Percentiles rank a stretch among this genome's conserved stretches.
These are phyloP conservation scores for Scutellaria minor DNA, from an alignment of 257 asterid genomes.

Conservation along the genomic window DNA sequence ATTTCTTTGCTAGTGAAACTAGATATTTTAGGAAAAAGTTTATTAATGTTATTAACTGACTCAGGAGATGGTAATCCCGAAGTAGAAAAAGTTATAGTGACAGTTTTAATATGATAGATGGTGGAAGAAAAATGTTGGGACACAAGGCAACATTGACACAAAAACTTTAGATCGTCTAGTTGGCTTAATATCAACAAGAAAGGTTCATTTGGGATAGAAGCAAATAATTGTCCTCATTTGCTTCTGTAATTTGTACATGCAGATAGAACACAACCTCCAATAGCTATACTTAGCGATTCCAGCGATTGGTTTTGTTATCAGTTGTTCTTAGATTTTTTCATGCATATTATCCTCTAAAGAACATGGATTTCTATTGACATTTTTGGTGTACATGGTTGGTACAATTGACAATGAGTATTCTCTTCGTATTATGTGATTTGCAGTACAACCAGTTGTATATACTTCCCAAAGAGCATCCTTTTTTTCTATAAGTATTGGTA, in stretches of 20 bases:
- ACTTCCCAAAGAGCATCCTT: no score
- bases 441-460: no score
- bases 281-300: background rate
- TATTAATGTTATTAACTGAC: background rate
- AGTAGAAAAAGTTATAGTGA: no score
- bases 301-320: background rate
- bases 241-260: no score
- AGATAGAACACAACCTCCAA: background rate
- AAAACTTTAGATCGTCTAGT: constrained; percentile 14
- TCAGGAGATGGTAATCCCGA: background rate
- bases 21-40: constrained; percentile 5
- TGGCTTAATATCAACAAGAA: constrained; percentile 31
- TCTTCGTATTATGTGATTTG: no score
- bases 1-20: constrained; percentile 19
- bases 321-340: background rate
- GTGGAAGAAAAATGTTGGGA: no score
- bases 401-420: no score
- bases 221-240: background rate
- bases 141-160: no score
- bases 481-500: no score
- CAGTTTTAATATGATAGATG: no score
- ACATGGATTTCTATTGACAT: no score
- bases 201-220: constrained; percentile 24
- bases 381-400: no score
- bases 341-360: background rate